A percentile compares a stretch with the other conserved stretches of the same genome.
Conservation (phyloP, 2,329 filamentous ascomycete genomes). For the Taxawa tesnikishii region DNA sequence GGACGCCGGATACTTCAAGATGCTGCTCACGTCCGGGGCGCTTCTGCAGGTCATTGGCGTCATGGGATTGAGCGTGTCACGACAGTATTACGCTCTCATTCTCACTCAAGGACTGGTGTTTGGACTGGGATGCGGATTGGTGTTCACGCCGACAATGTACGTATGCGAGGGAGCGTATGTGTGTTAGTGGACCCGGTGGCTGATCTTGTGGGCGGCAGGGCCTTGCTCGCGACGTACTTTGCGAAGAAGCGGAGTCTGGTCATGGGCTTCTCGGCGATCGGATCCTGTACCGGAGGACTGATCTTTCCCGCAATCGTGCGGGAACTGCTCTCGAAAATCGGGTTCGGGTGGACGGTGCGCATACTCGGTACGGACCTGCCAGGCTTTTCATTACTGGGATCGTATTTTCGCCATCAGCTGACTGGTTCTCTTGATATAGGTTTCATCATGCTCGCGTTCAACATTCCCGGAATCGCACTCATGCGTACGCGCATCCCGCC, state of each 20-base stretch:
- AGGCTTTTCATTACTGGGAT: no score
- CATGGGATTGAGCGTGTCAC: slow-evolving; percentile 30
- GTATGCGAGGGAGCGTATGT: slow-evolving; percentile 25
- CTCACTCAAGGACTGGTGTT: slow-evolving; percentile 35
- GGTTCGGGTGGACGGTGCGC: slow-evolving; percentile 53
- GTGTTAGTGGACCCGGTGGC: slow-evolving; percentile 19
- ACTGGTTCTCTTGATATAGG: no score
- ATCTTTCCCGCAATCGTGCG: slow-evolving; percentile 45
- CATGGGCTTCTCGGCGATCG: slow-evolving; percentile 38
- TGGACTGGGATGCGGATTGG: slow-evolving; percentile 31
- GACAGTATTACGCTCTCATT: slow-evolving; percentile 32
- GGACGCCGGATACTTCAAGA: slow-evolving; percentile 16
- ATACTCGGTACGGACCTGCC: no score
- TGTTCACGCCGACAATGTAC: slow-evolving; percentile 24
- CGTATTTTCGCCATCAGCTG: no score
- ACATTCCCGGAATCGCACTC: slow-evolving; percentile 16
- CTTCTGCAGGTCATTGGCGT: slow-evolving; percentile 25
- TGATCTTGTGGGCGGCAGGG: slow-evolving; percentile 42
- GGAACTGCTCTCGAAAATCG: slow-evolving; percentile 45
- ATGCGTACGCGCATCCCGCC: slow-evolving; percentile 24
- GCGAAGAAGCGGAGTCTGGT: slow-evolving; percentile 20
- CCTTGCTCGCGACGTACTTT: slow-evolving; percentile 25
- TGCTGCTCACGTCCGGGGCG: slow-evolving; percentile 24
- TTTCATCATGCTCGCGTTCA: slow-evolving; percentile 39
- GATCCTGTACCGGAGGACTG: slow-evolving; percentile 49